Evolutionary conservation across 495 filamentous ascomycete genomes (phyloP).

Genomic region (Delitschia confertaspora): DNA sequence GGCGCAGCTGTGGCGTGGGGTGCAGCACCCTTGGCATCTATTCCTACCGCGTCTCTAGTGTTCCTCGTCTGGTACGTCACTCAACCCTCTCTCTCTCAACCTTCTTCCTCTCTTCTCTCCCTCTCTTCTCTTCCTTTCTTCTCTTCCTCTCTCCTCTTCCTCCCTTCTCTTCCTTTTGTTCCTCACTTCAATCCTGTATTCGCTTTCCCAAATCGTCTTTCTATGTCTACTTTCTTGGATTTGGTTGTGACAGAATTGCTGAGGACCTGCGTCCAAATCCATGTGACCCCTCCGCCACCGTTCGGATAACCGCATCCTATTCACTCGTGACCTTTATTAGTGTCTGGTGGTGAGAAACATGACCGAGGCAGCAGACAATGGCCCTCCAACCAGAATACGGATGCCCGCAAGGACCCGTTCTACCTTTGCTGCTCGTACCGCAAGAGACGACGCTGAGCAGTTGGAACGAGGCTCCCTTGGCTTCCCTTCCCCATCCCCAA

Average conservation of each 20-base stretch:
- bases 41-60: no score
- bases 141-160: no score
- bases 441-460: conserved; percentile 48
- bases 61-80: no score
- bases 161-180: background rate
- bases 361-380: conserved; percentile 11
- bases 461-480: conserved; percentile 37
- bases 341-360: conserved; percentile 4
- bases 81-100: no score
- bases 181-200: background rate
- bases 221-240: conserved; percentile 9
- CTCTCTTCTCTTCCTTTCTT: no score
- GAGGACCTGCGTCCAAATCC: conserved; percentile 10
- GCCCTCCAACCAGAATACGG: conserved; percentile 6
- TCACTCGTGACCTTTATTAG: conserved; percentile 14
- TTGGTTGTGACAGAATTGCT: background rate
- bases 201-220: background rate
- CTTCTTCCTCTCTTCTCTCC: no score
- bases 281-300: conserved; percentile 6
- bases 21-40: no score
- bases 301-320: conserved; percentile 14
- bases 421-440: conserved; percentile 46
- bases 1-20: no score
- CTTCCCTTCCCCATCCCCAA: conserved; percentile 19
- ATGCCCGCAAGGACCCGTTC: conserved; percentile 38